A percentile compares a stretch with the other conserved stretches of the same genome.
Conservation (phyloP, 148 eudicot species). For the Selenicereus undatus region DNA sequence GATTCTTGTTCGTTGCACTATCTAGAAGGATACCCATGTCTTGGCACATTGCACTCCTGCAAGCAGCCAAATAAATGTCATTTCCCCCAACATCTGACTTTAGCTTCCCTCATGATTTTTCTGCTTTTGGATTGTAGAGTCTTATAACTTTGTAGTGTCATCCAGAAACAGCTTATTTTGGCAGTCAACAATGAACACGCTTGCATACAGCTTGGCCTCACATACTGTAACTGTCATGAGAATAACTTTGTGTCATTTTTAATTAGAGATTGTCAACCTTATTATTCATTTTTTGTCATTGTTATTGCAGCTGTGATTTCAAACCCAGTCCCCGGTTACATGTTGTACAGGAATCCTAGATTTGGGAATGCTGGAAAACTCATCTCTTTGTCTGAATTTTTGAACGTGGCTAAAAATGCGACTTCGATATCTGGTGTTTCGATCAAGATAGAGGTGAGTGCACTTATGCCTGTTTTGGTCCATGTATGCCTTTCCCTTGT, state of each 20-base stretch:
- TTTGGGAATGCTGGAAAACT: slow-evolving; percentile 36
- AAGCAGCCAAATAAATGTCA: too few relatives aligned
- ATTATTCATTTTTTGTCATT: slow-evolving; percentile 9
- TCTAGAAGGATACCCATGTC: background rate
- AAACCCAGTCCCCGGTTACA: slow-evolving; percentile 32
- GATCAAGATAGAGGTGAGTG: slow-evolving; percentile 78
- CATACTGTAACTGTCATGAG: background rate
- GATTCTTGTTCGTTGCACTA: background rate
- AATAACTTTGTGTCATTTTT: background rate
- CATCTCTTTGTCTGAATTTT: slow-evolving; percentile 46
- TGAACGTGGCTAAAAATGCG: slow-evolving; percentile 41
- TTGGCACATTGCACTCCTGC: background rate
- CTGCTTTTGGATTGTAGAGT: background rate
- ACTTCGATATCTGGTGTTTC: slow-evolving; percentile 66
- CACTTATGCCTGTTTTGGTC: background rate
- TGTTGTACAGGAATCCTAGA: slow-evolving; percentile 53
- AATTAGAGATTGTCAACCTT: background rate
- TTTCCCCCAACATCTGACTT: background rate
- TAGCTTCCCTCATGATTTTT: background rate
- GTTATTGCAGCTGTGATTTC: slow-evolving; percentile 61
- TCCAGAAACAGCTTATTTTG: background rate
- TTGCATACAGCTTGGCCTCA: too few relatives aligned
- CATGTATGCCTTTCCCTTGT: background rate
- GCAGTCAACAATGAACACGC: too few relatives aligned
- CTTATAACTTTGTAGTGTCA: background rate